phyloP scores from a whole-genome alignment of 805 yeast species.

The Blastobotrys americana region DNA sequence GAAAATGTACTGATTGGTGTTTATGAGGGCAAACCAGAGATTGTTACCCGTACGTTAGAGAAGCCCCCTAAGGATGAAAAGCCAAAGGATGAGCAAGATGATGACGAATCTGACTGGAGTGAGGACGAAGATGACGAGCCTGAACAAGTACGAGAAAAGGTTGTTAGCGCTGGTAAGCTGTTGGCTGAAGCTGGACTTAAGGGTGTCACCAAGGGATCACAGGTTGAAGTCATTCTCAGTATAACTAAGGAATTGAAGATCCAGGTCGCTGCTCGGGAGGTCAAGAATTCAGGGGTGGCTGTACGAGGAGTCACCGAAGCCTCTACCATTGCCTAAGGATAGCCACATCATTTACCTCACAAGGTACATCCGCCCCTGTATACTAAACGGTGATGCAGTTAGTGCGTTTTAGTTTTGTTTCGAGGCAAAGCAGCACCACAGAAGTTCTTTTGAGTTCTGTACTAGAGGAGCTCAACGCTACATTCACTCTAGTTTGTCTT shows the following conservation, averaged over 20 bases:
- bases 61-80: constrained; percentile 47
- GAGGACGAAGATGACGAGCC: constrained; percentile 77
- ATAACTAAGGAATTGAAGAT: constrained; percentile 59
- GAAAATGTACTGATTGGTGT: constrained; percentile 60
- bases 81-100: constrained; percentile 43
- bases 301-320: constrained; percentile 21
- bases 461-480: too few relatives aligned
- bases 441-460: too few relatives aligned
- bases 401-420: too few relatives aligned
- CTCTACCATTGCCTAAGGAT: constrained; percentile 3
- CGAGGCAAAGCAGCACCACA: too few relatives aligned
- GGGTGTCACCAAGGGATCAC: constrained; percentile 55
- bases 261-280: constrained; percentile 47
- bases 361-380: too few relatives aligned
- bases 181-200: constrained; percentile 73
- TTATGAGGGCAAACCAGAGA: constrained; percentile 77
- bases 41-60: constrained; percentile 69
- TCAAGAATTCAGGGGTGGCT: constrained; percentile 21
- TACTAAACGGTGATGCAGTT: too few relatives aligned
- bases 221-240: constrained; percentile 58
- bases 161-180: constrained; percentile 61
- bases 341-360: too few relatives aligned
- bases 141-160: constrained; percentile 70
- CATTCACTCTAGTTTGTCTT: too few relatives aligned
- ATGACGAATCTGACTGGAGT: constrained; percentile 43